Conservation (phyloP, 164 flowering plant species). For the Saururus chinensis region DNA sequence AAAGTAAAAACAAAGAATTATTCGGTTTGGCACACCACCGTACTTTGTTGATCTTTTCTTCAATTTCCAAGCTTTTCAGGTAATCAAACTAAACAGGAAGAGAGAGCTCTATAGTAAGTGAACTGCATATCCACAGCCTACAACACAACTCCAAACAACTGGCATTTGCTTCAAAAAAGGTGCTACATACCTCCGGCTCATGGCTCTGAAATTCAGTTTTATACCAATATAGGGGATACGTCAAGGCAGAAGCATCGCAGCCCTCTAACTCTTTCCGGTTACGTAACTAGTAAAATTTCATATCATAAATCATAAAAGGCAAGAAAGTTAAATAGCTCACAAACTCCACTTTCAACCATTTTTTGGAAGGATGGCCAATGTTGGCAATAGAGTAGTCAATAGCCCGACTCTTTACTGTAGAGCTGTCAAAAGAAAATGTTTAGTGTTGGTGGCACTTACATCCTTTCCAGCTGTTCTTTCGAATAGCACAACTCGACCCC, state of each 20-base stretch:
- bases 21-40: constrained; percentile 51
- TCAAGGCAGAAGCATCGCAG: background rate
- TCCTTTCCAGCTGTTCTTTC: constrained; percentile 45
- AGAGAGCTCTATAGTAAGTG: background rate
- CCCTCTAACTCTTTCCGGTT: background rate
- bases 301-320: too few relatives aligned
- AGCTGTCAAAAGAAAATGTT: background rate
- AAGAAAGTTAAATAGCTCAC: background rate
- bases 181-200: background rate
- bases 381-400: background rate
- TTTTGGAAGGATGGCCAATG: too few relatives aligned
- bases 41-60: constrained; percentile 67
- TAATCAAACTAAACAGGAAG: constrained; percentile 56
- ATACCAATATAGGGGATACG: background rate
- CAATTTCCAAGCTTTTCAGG: constrained; percentile 73
- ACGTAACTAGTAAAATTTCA: background rate
- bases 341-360: background rate
- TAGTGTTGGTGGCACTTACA: constrained; percentile 16
- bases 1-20: constrained; percentile 45
- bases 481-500: constrained; percentile 61
- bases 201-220: background rate
- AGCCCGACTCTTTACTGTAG: too few relatives aligned
- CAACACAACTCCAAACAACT: too few relatives aligned
- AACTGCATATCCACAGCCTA: background rate
- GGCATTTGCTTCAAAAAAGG: background rate